phyloP scores from a whole-genome alignment of 352 stramenopile species.

The Lagenidium giganteum region DNA sequence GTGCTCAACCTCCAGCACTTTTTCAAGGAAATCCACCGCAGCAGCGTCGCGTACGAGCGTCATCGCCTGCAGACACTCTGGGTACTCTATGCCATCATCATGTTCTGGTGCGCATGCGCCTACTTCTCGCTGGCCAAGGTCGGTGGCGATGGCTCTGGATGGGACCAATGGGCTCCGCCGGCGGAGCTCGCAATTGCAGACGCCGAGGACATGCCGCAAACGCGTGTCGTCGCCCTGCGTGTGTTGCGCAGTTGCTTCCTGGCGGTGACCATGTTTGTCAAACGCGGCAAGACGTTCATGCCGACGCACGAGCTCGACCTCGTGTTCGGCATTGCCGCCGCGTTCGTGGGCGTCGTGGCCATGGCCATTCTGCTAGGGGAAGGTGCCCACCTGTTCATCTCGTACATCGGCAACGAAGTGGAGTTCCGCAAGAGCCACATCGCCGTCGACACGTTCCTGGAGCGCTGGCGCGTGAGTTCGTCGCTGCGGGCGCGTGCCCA shows the following conservation, averaged over 20 bases:
- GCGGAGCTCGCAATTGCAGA: slow-evolving; percentile 7
- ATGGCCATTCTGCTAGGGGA: slow-evolving; percentile 74
- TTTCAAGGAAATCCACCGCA: slow-evolving; percentile 21
- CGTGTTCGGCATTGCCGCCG: slow-evolving; percentile 46
- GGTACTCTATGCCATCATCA: slow-evolving; percentile 17
- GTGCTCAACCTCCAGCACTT: slow-evolving; percentile 45
- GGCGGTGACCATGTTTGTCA: slow-evolving; percentile 49
- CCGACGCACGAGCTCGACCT: slow-evolving; percentile 22
- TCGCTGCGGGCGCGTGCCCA: slow-evolving; percentile 37
- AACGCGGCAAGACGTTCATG: slow-evolving; percentile 29
- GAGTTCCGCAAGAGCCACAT: slow-evolving; percentile 65
- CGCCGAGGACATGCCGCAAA: slow-evolving; percentile 2
- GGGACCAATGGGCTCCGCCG: slow-evolving; percentile 17
- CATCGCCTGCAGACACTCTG: slow-evolving; percentile 16
- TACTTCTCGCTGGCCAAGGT: slow-evolving; percentile 16
- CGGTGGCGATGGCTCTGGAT: slow-evolving; percentile 5
- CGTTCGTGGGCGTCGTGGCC: slow-evolving; percentile 39
- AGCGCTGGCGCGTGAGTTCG: slow-evolving; percentile 31
- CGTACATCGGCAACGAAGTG: slow-evolving; percentile 55
- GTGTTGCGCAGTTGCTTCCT: slow-evolving; percentile 53
- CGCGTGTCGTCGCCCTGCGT: slow-evolving; percentile 12
- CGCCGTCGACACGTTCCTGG: slow-evolving; percentile 39
- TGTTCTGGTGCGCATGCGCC: slow-evolving; percentile 20
- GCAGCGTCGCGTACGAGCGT: slow-evolving; percentile 18
- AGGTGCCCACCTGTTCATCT: slow-evolving; percentile 63